Evolutionary conservation across 2,329 filamentous ascomycete genomes (phyloP), one percentile per base, ranked within the genome.

Genomic region (Fusarium sp.): DNA sequence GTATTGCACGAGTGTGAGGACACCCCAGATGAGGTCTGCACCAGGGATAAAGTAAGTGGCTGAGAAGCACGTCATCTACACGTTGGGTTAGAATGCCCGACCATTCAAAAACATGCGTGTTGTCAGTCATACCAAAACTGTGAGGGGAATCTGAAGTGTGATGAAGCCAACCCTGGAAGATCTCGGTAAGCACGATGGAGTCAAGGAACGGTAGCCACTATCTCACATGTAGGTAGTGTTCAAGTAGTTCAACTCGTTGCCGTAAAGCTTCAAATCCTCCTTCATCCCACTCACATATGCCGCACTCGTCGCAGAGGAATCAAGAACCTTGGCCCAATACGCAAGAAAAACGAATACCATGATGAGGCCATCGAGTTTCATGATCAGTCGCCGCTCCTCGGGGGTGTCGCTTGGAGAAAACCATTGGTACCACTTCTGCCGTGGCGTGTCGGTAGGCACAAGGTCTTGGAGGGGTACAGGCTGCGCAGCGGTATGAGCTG

Each of bases 301-400:
- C 4, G 65, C 54, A 37, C 65, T 69, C 18, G 68, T 73, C 18
- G 72, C 72, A n/a, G 72, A 75, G 27, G 68, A 68, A 54, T 77
- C 75, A 13, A 90, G 84, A 68, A 89, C 88, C 76, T 89, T 90
- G 60, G 87, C 84, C 85, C 88, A 90, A 69, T 90, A 90, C 0
- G 86, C 84, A 4, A 90, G 78, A 52, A 90, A 86, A 0, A 87
- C 88, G 74, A 90, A 90, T 0, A 88, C 87, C 0, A 91, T 85
- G 45, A 91, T 87, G 4, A 90, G 79, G 0, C 87, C 79, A 68
- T 91, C 89, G 14, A 91, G 83, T 75, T 91, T 91, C 27, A 85
- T 64, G 48, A 91, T 87, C 9, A 91, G 81, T 63, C 82, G 73
- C 4, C 73, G 63, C 41, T 75, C 74, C 64, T 74, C 74, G 24